These are phyloP conservation scores for Diaporthe eres DNA, from an alignment of 2,329 filamentous ascomycete species.

Conservation along the genomic window DNA sequence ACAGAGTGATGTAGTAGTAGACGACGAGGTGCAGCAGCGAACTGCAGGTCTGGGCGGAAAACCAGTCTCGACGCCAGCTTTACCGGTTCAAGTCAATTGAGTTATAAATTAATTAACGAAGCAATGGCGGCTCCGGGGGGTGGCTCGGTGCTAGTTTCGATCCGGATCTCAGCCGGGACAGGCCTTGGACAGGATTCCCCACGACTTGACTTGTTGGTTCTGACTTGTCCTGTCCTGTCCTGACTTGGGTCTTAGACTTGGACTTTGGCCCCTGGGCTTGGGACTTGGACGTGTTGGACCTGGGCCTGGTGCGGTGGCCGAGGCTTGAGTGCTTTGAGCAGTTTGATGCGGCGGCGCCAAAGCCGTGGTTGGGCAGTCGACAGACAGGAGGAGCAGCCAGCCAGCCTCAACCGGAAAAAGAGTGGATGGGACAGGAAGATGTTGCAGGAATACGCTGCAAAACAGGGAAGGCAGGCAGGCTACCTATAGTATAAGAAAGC, in stretches of 20 bases:
- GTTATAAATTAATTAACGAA: conserved; percentile 32
- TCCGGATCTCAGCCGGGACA: conserved; percentile 21
- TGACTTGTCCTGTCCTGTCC: background rate
- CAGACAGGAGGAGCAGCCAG: background rate
- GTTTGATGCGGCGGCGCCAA: conserved; percentile 10
- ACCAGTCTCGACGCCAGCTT: conserved; percentile 28
- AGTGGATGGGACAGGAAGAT: conserved; percentile 7
- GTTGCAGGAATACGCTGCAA: conserved; percentile 21
- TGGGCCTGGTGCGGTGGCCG: background rate
- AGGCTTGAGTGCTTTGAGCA: conserved; percentile 28
- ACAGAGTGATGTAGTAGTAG: conserved; percentile 1
- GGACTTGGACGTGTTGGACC: background rate
- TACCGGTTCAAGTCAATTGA: conserved; percentile 23
- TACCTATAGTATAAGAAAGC: conserved; percentile 21
- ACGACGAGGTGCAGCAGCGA: conserved; percentile 15
- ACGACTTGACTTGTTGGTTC: background rate
- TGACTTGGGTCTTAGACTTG: conserved; percentile 3
- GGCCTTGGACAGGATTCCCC: conserved; percentile 10
- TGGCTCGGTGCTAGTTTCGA: conserved; percentile 32
- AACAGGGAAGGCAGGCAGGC: conserved; percentile 27
- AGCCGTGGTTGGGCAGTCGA: background rate
- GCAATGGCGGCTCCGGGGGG: conserved; percentile 27
- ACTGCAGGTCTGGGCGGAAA: conserved; percentile 25
- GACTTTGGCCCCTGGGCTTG: background rate
- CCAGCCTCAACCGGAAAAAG: conserved; percentile 6